These are phyloP conservation scores for Sequoia sempervirens DNA, from an alignment of 75 land plant genomes.

Conservation along the genomic window DNA sequence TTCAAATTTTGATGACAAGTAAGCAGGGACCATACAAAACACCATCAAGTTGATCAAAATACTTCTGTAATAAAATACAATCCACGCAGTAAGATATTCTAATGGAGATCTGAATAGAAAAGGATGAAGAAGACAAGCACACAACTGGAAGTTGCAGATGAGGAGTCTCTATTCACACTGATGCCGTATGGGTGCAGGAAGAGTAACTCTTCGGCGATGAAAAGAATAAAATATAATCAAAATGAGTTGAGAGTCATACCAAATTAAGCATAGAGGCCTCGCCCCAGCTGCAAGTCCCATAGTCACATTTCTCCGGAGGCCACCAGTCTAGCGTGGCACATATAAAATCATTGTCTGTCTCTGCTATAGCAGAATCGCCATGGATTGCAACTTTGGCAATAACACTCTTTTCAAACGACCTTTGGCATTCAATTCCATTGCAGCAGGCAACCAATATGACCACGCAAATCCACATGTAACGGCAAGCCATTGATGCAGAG, in stretches of 20 bases:
- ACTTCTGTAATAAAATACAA: not conserved
- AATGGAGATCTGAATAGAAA: not conserved
- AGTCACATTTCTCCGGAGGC: slow-evolving; percentile 88
- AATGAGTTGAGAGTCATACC: slow-evolving; percentile 26
- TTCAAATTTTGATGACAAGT: not conserved
- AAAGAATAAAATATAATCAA: not conserved
- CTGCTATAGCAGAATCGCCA: slow-evolving; percentile 25
- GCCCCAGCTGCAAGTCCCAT: slow-evolving; percentile 86
- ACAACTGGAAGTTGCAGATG: not conserved
- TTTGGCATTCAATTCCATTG: not conserved
- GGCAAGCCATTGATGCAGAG: not conserved
- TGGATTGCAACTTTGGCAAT: slow-evolving; percentile 17
- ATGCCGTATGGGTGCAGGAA: not conserved
- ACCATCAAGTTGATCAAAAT: not conserved
- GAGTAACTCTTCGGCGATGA: not conserved
- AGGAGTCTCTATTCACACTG: not conserved
- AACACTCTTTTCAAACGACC: not conserved
- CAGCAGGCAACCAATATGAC: not conserved
- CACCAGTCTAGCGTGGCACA: slow-evolving; percentile 97
- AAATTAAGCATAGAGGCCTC: slow-evolving; percentile 74
- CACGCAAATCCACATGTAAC: not conserved
- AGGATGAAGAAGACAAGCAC: not conserved
- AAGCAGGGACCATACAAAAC: not conserved
- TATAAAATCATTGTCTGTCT: slow-evolving; percentile 48
- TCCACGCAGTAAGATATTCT: not conserved